Percentiles rank a stretch among this genome's conserved stretches.
Conservation (phyloP, 768 basidiomycete species). For the Podaxis rugospora region DNA sequence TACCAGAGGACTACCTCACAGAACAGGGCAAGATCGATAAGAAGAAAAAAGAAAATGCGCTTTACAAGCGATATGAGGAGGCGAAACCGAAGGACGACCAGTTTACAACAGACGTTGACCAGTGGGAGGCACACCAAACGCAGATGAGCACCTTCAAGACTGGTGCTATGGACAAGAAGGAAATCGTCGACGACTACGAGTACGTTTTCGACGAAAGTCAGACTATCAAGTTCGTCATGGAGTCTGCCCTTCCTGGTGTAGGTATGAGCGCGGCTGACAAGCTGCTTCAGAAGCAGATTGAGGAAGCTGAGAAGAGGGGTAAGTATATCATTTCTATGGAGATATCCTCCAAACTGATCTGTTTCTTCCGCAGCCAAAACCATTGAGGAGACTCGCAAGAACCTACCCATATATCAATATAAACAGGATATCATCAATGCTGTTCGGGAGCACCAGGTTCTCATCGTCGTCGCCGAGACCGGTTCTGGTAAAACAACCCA, state of each 20-base stretch:
- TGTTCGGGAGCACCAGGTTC: constrained; percentile 86
- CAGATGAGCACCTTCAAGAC: constrained; percentile 84
- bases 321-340: constrained; percentile 20
- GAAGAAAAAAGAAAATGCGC: constrained; percentile 88
- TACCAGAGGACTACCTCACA: constrained; percentile 97
- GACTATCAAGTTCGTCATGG: constrained; percentile 94
- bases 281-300: constrained; percentile 81
- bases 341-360: neutral
- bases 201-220: constrained; percentile 99
- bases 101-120: constrained; percentile 95
- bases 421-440: constrained; percentile 87
- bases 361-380: constrained; percentile 53
- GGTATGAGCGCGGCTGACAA: constrained; percentile 82
- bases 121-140: constrained; percentile 94
- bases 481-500: constrained; percentile 99
- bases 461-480: constrained; percentile 97
- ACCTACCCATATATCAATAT: constrained; percentile 86
- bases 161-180: constrained; percentile 87
- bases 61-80: constrained; percentile 95
- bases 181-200: constrained; percentile 83
- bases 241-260: constrained; percentile 63
- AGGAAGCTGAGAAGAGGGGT: constrained; percentile 90
- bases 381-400: constrained; percentile 93
- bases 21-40: constrained; percentile 98
- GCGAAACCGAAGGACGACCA: constrained; percentile 88